A percentile compares a stretch with the other conserved stretches of the same genome.
Conservation (phyloP, 2,329 filamentous ascomycete genomes). For the Exophiala oligosperma region DNA sequence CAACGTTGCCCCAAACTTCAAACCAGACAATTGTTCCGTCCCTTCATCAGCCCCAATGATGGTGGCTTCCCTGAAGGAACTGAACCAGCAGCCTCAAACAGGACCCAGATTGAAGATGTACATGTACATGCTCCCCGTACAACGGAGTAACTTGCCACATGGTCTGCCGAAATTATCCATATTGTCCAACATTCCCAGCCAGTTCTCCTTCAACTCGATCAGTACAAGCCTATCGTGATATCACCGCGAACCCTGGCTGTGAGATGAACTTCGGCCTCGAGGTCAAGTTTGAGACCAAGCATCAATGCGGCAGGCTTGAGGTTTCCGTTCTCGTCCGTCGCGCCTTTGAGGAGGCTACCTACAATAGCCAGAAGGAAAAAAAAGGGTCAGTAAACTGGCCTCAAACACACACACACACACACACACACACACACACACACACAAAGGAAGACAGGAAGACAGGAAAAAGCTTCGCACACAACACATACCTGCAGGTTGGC, state of each 20-base stretch:
- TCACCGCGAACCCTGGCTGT: slow-evolving; percentile 62
- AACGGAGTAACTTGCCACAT: too few species aligned
- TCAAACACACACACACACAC: background rate
- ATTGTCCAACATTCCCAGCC: too few species aligned
- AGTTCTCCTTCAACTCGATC: slow-evolving; percentile 11
- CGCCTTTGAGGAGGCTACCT: slow-evolving; percentile 54
- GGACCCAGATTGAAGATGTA: too few species aligned
- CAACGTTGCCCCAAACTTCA: too few species aligned
- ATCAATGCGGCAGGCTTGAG: slow-evolving; percentile 59
- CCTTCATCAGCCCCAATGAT: too few species aligned
- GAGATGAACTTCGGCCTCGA: slow-evolving; percentile 63
- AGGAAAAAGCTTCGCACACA: background rate
- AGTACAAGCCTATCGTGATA: slow-evolving; percentile 61
- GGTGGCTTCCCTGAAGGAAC: too few species aligned
- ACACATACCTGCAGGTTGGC: slow-evolving; percentile 37
- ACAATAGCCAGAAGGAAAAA: background rate
- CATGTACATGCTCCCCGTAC: too few species aligned
- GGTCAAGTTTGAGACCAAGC: slow-evolving; percentile 63
- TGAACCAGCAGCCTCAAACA: too few species aligned
- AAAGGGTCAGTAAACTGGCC: background rate
- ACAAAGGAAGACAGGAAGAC: background rate
- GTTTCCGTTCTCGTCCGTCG: slow-evolving; percentile 54
- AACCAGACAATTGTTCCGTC: too few species aligned
- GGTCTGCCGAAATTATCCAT: too few species aligned
- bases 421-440: background rate